phyloP scores from a whole-genome alignment of 805 yeast genomes.

The Ogataea trehaloabstinens region DNA sequence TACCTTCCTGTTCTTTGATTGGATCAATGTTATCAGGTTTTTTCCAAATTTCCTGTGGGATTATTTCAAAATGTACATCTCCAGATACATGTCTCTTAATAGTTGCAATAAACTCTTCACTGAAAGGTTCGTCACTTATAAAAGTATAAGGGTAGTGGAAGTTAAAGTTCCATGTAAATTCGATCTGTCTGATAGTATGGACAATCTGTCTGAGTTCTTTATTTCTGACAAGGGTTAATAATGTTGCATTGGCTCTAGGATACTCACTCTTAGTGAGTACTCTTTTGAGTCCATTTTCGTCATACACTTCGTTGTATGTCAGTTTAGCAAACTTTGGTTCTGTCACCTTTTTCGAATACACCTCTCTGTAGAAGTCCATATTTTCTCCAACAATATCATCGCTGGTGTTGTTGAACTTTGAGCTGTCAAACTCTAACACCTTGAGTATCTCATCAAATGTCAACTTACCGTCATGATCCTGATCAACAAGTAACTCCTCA shows the following conservation, averaged over 20 bases:
- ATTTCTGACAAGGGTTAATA: conserved; percentile 74
- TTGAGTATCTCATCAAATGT: conserved; percentile 25
- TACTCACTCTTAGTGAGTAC: conserved; percentile 31
- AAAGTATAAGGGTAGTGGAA: conserved; percentile 93
- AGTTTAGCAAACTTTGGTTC: conserved; percentile 33
- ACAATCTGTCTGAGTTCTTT: conserved; percentile 55
- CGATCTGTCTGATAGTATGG: conserved; percentile 59
- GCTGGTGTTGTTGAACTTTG: conserved; percentile 20
- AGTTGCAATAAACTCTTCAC: conserved; percentile 64
- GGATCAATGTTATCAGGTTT: conserved; percentile 45
- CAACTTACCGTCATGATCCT: conserved; percentile 22
- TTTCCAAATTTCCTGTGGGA: conserved; percentile 50
- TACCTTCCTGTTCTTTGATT: conserved; percentile 36
- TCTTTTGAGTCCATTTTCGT: conserved; percentile 25
- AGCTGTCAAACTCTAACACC: conserved; percentile 24
- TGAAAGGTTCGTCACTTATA: conserved; percentile 78
- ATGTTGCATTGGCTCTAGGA: conserved; percentile 66
- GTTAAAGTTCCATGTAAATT: conserved; percentile 67
- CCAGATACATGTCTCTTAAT: conserved; percentile 48
- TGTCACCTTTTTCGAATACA: conserved; percentile 32
- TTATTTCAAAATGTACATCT: conserved; percentile 48
- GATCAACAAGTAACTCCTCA: conserved; percentile 14
- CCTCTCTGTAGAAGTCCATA: conserved; percentile 35
- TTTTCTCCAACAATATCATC: conserved; percentile 32
- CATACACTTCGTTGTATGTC: conserved; percentile 29